Percentiles rank a stretch among this genome's conserved stretches.
phyloP scores from a whole-genome alignment of 306 rosid species.

The Dryas octopetala region DNA sequence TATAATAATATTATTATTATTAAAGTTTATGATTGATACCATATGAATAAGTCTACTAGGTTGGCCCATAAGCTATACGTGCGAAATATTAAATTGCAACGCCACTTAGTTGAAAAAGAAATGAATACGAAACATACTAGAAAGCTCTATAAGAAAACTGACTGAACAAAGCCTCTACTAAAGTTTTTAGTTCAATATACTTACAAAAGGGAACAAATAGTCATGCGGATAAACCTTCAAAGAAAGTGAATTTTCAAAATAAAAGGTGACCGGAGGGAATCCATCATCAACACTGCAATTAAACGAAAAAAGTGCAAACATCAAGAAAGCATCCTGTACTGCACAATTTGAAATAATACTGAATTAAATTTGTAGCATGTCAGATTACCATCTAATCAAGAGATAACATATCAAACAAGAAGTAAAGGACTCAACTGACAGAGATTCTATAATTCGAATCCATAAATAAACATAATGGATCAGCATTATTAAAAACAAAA shows the following conservation, averaged over 20 bases:
- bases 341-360: conserved; percentile 19
- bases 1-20: background rate
- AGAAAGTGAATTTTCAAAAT: conserved; percentile 78
- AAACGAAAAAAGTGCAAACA: conserved; percentile 28
- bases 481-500: conserved; percentile 22
- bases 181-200: conserved; percentile 32
- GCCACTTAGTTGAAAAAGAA: background rate
- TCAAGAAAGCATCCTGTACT: conserved; percentile 10
- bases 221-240: conserved; percentile 94
- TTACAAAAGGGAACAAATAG: conserved; percentile 78
- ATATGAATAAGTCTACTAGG: background rate
- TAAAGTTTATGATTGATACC: background rate
- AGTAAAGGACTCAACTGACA: background rate
- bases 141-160: background rate
- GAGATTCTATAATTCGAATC: background rate
- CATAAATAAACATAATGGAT: background rate
- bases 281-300: conserved; percentile 83
- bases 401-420: background rate
- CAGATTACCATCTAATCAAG: conserved; percentile 23
- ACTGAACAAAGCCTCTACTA: background rate
- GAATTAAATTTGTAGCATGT: conserved; percentile 18
- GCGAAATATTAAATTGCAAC: background rate
- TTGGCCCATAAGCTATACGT: background rate
- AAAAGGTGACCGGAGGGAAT: conserved; percentile 77
- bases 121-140: background rate